Percentiles rank a stretch among this genome's conserved stretches.
Conservation (phyloP, 805 yeast species). For the Candida sithepensis region DNA sequence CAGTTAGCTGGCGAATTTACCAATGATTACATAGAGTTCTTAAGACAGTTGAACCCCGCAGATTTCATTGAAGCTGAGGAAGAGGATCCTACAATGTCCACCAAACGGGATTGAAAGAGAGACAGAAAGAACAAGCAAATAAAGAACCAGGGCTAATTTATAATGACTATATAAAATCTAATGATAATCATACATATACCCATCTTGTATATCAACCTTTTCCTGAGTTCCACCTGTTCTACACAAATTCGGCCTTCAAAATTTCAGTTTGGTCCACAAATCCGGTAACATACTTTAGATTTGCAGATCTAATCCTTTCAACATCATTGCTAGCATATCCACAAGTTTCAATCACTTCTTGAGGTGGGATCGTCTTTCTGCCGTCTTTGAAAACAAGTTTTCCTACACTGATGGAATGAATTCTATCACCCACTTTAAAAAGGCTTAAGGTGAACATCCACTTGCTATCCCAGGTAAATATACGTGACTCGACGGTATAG, state of each 20-base stretch:
- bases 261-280: slow-evolving; percentile 29
- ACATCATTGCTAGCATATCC: slow-evolving; percentile 55
- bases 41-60: slow-evolving; percentile 60
- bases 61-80: slow-evolving; percentile 14
- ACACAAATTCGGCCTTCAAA: slow-evolving; percentile 5
- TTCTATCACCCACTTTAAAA: slow-evolving; percentile 43
- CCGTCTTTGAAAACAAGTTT: slow-evolving; percentile 81
- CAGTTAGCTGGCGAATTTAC: slow-evolving; percentile 86
- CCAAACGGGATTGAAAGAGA: not conserved
- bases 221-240: no score
- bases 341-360: slow-evolving; percentile 49
- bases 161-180: not conserved
- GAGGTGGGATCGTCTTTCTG: slow-evolving; percentile 70
- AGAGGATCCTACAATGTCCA: not conserved
- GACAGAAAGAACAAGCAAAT: not conserved
- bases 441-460: slow-evolving; percentile 74
- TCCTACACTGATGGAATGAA: slow-evolving; percentile 59
- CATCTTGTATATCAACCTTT: not conserved
- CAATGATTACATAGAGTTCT: slow-evolving; percentile 85
- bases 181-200: not conserved
- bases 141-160: not conserved
- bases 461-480: slow-evolving; percentile 82
- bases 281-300: slow-evolving; percentile 37
- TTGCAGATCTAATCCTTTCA: slow-evolving; percentile 37
- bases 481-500: slow-evolving; percentile 53